phyloP scores from a whole-genome alignment of 2,329 filamentous ascomycete genomes.

The Hansfordia pulvinata region DNA sequence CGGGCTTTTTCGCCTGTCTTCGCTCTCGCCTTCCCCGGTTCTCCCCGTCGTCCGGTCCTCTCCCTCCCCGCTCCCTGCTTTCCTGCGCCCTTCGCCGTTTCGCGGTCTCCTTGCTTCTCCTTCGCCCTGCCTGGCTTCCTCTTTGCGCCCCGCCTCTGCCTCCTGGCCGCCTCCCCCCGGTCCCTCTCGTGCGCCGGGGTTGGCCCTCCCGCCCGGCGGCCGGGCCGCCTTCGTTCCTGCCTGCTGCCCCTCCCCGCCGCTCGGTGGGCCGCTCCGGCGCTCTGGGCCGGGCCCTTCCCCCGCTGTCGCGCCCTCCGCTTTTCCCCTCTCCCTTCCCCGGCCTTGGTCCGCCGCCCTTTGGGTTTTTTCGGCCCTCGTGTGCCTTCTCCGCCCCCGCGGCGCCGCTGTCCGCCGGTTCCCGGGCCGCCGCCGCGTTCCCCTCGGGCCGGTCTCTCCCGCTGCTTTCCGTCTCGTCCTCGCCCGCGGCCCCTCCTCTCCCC shows the following conservation, averaged over 20 bases:
- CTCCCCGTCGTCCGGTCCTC: constrained; percentile 28
- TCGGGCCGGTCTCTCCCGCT: no score
- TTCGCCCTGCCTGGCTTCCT: constrained; percentile 31
- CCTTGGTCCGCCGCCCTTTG: constrained; percentile 6
- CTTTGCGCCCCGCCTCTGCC: constrained; percentile 30
- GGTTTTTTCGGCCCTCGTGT: no score
- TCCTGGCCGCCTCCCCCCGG: constrained; percentile 19
- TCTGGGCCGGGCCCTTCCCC: constrained; percentile 2
- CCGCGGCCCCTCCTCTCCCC: no score
- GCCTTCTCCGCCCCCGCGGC: no score
- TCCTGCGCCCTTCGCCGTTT: constrained; percentile 32
- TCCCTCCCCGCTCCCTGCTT: constrained; percentile 30
- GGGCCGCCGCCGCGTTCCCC: no score
- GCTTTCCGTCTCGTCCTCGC: no score
- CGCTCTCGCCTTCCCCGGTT: constrained; percentile 30
- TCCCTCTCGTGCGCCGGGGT: constrained; percentile 8
- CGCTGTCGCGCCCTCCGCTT: constrained; percentile 5
- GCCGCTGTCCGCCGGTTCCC: no score
- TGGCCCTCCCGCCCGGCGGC: constrained; percentile 3
- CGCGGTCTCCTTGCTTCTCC: constrained; percentile 25
- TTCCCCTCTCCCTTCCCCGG: constrained; percentile 8
- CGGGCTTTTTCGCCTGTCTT: constrained; percentile 27
- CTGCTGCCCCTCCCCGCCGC: constrained; percentile 1
- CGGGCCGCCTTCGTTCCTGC: constrained; percentile 7
- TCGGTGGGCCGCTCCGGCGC: constrained; percentile 2